A percentile compares a stretch with the other conserved stretches of the same genome.
These are phyloP conservation scores for Exophiala calicioides DNA, from an alignment of 2,329 filamentous ascomycete species.

Conservation along the genomic window DNA sequence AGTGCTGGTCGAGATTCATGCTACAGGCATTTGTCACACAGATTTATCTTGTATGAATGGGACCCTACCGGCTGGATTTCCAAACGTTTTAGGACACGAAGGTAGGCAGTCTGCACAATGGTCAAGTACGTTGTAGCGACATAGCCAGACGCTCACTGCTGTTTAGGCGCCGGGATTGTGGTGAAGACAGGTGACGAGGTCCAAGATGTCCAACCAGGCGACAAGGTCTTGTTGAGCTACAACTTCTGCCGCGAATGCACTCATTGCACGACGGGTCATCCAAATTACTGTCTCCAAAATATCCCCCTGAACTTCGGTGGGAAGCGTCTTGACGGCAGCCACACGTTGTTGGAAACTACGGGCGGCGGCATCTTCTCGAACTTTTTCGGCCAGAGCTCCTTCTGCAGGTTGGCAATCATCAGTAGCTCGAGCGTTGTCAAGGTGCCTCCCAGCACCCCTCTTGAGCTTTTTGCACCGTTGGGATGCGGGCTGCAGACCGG, in stretches of 20 bases:
- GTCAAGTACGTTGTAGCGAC: no score
- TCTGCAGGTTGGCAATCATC: conserved; percentile 36
- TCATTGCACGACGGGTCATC: conserved; percentile 14
- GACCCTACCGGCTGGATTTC: conserved; percentile 38
- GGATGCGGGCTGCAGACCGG: conserved; percentile 38
- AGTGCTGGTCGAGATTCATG: conserved; percentile 86
- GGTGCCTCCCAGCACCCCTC: conserved; percentile 12
- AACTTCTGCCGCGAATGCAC: conserved; percentile 16
- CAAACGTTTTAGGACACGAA: conserved; percentile 52
- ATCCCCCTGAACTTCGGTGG: conserved; percentile 24
- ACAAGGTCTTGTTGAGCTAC: conserved; percentile 69
- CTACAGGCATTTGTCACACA: conserved; percentile 85
- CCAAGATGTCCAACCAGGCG: conserved; percentile 74
- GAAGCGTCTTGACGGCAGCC: conserved; percentile 6
- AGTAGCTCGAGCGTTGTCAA: conserved; percentile 31
- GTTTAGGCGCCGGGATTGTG: conserved; percentile 55
- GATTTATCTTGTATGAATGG: conserved; percentile 59
- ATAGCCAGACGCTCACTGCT: no score
- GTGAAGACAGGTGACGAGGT: conserved; percentile 54
- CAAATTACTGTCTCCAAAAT: conserved; percentile 22
- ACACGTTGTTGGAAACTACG: neutral
- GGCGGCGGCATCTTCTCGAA: conserved; percentile 9
- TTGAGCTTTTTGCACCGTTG: conserved; percentile 32
- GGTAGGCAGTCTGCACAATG: conserved; percentile 52
- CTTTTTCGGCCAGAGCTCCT: conserved; percentile 43